Conservation (phyloP, 345 rosid genomes). For the Geranium brycei region DNA sequence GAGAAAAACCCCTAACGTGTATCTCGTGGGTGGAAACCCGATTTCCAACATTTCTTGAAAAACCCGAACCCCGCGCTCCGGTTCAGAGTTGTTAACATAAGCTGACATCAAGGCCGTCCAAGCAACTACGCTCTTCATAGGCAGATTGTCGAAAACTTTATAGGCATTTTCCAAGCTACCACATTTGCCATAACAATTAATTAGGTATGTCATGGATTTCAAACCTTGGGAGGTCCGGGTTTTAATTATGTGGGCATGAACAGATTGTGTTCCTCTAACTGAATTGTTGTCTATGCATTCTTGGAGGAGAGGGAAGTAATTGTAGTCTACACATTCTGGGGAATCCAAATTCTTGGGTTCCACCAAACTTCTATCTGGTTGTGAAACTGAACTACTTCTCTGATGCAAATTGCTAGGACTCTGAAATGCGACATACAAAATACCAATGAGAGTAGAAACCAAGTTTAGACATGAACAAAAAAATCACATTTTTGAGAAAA, state of each 20-base stretch:
- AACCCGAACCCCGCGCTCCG: constrained; percentile 23
- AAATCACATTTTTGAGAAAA: too few species aligned
- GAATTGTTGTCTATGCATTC: constrained; percentile 33
- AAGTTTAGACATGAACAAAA: too few species aligned
- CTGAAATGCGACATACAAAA: too few species aligned
- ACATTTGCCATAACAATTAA: constrained; percentile 39
- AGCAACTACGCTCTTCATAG: constrained; percentile 20
- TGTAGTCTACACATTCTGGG: not conserved
- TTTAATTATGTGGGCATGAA: constrained; percentile 44
- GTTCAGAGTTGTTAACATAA: constrained; percentile 34
- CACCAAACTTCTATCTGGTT: not conserved
- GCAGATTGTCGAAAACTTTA: constrained; percentile 24
- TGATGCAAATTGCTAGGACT: not conserved
- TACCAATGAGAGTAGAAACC: too few species aligned
- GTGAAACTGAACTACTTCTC: not conserved
- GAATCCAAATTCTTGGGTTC: not conserved
- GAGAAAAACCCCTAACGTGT: constrained; percentile 31
- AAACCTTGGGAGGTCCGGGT: constrained; percentile 24
- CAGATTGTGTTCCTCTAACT: constrained; percentile 14
- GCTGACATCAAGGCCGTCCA: constrained; percentile 44
- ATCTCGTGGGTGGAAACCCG: constrained; percentile 33
- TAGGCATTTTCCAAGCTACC: constrained; percentile 28
- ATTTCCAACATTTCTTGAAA: constrained; percentile 31
- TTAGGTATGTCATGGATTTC: constrained; percentile 27
- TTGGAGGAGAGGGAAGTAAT: constrained; percentile 33